Conservation (phyloP, 306 rosid genomes). For the Malus sylvestris region DNA sequence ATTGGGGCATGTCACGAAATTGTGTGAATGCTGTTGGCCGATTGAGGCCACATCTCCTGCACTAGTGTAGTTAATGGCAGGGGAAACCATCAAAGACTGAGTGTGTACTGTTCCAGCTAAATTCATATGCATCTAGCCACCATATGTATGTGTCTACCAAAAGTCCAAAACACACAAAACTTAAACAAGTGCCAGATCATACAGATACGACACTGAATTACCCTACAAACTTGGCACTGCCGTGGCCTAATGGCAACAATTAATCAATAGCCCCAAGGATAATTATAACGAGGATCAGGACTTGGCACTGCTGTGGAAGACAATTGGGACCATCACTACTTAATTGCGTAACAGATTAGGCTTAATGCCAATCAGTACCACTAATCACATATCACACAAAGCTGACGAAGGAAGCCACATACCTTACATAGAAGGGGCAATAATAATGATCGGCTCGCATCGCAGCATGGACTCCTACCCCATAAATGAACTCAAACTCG, state of each 20-base stretch:
- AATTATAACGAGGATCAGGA: too few species aligned
- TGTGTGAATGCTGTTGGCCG: conserved; percentile 15
- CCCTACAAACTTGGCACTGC: not conserved
- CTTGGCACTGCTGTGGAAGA: too few species aligned
- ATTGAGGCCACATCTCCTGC: conserved; percentile 15
- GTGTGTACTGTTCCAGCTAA: not conserved
- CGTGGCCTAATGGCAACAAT: too few species aligned
- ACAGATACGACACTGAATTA: not conserved
- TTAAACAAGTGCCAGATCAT: not conserved
- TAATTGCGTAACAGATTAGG: not conserved
- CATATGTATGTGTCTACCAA: not conserved
- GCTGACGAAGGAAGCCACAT: too few species aligned
- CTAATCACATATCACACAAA: too few species aligned
- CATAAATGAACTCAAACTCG: not conserved
- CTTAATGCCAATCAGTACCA: not conserved
- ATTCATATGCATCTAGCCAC: not conserved
- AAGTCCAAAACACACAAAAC: not conserved
- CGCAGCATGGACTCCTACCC: not conserved
- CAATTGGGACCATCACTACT: not conserved
- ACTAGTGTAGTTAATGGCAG: not conserved
- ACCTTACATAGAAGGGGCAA: too few species aligned
- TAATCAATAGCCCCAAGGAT: too few species aligned
- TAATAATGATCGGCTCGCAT: not conserved
- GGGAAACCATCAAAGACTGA: not conserved
- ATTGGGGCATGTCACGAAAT: conserved; percentile 19